Conservation (phyloP, 805 yeast genomes). For the Suhomyces sp. region DNA sequence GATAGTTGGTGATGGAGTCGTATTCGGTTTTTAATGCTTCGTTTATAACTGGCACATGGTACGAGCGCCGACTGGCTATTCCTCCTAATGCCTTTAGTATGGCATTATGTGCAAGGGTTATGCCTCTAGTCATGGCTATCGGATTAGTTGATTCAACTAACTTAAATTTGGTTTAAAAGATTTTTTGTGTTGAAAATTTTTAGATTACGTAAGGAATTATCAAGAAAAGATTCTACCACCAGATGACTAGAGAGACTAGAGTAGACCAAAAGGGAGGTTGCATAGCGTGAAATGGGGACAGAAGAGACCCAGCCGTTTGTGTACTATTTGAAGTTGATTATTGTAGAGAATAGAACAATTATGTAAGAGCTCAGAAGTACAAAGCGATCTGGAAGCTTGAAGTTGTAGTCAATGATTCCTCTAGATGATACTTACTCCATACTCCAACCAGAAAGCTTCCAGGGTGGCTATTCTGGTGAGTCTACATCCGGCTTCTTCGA, state of each 20-base stretch:
- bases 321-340: too few species aligned
- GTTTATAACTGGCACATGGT: constrained; percentile 2
- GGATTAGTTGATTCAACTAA: not conserved
- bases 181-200: constrained; percentile 7
- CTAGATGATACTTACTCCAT: too few species aligned
- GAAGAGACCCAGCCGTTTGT: not conserved
- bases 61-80: constrained; percentile 2
- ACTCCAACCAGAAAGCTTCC: not conserved
- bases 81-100: constrained; percentile 4
- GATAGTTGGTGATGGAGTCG: constrained; percentile 35
- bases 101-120: not conserved
- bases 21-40: constrained; percentile 28
- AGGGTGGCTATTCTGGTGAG: not conserved
- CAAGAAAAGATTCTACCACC: too few species aligned
- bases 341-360: too few species aligned
- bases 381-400: too few species aligned
- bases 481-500: too few species aligned
- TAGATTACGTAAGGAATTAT: constrained; percentile 6
- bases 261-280: not conserved
- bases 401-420: too few species aligned
- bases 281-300: not conserved
- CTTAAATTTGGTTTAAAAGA: not conserved
- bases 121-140: constrained; percentile 4
- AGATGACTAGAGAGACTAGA: not conserved
- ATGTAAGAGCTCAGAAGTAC: too few species aligned